Base-by-base conservation (phyloP, 148 eudicot species). In the Amaranthus palmeri region DNA sequence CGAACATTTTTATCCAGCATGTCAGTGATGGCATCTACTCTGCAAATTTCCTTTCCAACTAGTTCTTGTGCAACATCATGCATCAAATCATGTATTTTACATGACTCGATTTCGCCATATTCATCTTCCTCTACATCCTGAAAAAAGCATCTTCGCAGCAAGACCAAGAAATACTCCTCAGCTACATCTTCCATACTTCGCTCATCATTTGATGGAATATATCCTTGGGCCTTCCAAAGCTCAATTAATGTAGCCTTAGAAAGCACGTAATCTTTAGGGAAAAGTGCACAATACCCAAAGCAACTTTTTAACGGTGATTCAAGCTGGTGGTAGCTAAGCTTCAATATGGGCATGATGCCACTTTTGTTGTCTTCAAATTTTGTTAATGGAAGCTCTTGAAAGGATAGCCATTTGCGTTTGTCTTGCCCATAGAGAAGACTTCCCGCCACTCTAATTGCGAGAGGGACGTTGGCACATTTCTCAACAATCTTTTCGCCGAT, bases 31-130 rank as follows among this genome's bases (percentile, higher is more conserved):
- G 25, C 43, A 13, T 1, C n/a, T 5, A 44, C 3, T 11, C 9
- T 63, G 50, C 67, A 43, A 7, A 63, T 63, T 5, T 63, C 67
- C 67, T 63, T 44, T 5, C 67, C 25, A 0, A 18, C 67, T 43
- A 63, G 49, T 13, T 63, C 14, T 63, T 63, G 67, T 43, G 67
- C 67, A 63, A 63, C 10, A 63, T 63, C 67, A 15, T 63, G 67
- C 50, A 63, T 43, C 6, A 63, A 18, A 63, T 63, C 67, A 14
- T 63, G 67, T 8, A 63, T 63, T 10, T 63, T 63, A 44, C 18
- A 43, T 11, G 46, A 14, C 9, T 5, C 8, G 11, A 63, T 43
- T 4, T 44, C 25, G 3, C 50, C 50, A 63, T 63, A n/a, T 12
- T 6, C 44, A 63, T 63, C 67, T 63, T 63, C 17, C 10, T 43